Conservation (phyloP, 2,329 filamentous ascomycete species). For the Ophidiomyces ophidiicola region DNA sequence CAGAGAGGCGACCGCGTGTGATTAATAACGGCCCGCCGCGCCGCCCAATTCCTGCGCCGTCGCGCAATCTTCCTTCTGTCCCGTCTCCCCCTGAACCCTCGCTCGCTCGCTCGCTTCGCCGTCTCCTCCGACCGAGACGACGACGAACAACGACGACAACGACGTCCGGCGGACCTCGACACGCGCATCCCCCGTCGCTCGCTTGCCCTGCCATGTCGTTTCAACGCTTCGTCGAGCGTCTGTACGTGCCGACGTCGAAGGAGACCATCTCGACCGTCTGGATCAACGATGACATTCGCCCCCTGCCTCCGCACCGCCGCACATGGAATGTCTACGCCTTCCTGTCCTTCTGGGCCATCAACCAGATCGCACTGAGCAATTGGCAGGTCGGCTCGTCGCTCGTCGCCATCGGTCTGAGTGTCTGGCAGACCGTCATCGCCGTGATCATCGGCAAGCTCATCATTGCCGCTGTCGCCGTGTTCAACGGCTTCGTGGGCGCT, state of each 20-base stretch:
- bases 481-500: conserved; percentile 30
- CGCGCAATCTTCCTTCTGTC: neutral
- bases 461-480: conserved; percentile 25
- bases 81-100: no score
- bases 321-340: conserved; percentile 21
- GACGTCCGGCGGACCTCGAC: no score
- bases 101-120: no score
- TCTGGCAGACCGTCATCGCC: conserved; percentile 21
- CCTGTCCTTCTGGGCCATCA: conserved; percentile 16
- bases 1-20: no score
- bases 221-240: conserved; percentile 2
- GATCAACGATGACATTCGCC: conserved; percentile 23
- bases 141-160: no score
- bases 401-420: conserved; percentile 22
- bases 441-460: conserved; percentile 19
- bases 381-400: conserved; percentile 21
- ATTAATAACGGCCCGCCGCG: no score
- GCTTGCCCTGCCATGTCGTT: conserved; percentile 1
- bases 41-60: neutral
- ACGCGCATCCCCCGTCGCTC: no score
- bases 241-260: conserved; percentile 8
- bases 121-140: no score
- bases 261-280: conserved; percentile 15
- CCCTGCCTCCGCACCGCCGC: conserved; percentile 20
- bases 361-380: conserved; percentile 6